Conservation (phyloP, 768 basidiomycete species). For the Cystobasidium tubakii region DNA sequence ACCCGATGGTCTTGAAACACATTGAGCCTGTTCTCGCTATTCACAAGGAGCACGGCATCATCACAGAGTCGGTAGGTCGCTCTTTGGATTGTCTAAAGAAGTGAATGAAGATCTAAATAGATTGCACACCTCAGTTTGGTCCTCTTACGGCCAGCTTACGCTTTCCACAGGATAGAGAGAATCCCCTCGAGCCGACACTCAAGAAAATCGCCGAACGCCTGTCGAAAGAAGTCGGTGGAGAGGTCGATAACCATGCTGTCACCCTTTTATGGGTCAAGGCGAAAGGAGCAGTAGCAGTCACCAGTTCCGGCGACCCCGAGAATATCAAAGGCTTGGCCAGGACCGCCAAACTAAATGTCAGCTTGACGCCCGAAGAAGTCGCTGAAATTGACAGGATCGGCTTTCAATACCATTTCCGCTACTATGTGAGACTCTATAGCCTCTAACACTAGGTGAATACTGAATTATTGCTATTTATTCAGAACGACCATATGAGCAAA, state of each 20-base stretch:
- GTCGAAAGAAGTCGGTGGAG: constrained; percentile 41
- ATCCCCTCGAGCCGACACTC: constrained; percentile 47
- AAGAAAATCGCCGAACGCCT: constrained; percentile 44
- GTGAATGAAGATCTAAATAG: no score
- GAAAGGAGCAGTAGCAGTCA: constrained; percentile 47
- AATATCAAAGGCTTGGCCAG: constrained; percentile 27
- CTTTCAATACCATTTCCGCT: constrained; percentile 47
- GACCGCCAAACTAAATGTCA: constrained; percentile 40
- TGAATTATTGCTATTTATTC: not conserved
- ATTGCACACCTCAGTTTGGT: constrained; percentile 43
- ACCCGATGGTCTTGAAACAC: constrained; percentile 48
- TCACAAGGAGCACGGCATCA: constrained; percentile 47
- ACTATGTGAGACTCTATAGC: constrained; percentile 36
- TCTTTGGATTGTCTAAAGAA: not conserved
- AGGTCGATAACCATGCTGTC: constrained; percentile 44
- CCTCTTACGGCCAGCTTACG: constrained; percentile 47
- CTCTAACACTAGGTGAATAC: not conserved
- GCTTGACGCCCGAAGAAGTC: constrained; percentile 48
- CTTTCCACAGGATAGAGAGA: constrained; percentile 42
- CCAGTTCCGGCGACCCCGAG: constrained; percentile 42
- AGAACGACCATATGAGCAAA: constrained; percentile 31
- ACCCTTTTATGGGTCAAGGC: constrained; percentile 48
- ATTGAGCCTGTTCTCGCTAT: constrained; percentile 46
- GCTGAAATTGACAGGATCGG: constrained; percentile 48
- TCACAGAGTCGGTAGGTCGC: constrained; percentile 39